Base-by-base conservation (phyloP, 495 filamentous ascomycete genomes). In the Pseudomonodictys pantanalensis region DNA sequence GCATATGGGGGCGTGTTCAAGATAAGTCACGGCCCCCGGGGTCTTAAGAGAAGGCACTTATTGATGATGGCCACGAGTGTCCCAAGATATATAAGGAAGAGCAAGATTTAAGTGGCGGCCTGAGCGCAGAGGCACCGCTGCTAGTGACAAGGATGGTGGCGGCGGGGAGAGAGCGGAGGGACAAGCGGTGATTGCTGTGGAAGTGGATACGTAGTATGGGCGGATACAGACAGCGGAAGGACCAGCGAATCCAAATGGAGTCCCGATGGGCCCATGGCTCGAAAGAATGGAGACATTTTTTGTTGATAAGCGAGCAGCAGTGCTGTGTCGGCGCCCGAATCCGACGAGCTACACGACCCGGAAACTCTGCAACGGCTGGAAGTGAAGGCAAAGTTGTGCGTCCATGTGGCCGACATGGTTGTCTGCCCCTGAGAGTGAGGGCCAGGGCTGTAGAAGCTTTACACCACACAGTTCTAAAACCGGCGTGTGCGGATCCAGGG, bases 361-460 rank as follows among this genome's bases (percentile, higher is more conserved):
- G 60, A 52, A 53, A 56, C 52, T 57, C 35, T 41, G 24, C 11
- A 46, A 30, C 41, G 57, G 26, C 43, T 35, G 56, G 56, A 56
- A 28, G 49, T 10, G 71, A 75, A 72, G 69, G 72, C 69, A 57
- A n/a, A n/a, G n/a, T n/a, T n/a, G n/a, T n/a, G n/a, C n/a, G 70
- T 63, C 60, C 60, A 63, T 50, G 65, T 71, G 65, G 62, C 68
- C 46, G 57, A 53, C 17, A 56, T 24, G 25, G 10, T 22, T 24
- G 20, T 25, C 60, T 38, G 48, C 62, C 62, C 62, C 62, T 65
- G 62, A 65, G 56, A 50, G 51, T 56, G n/a, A n/a, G 56, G 62
- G 62, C 62, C 49, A 56, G 56, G 62, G 62, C 50, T 26, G 39
- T 30, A 41, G 57, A 61, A 46, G 56, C 56, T 57, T 52, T 52